Evolutionary conservation across 768 basidiomycete genomes (phyloP), one percentile per base, ranked within the genome.

Genomic region (Paxillus rubicundulus): DNA sequence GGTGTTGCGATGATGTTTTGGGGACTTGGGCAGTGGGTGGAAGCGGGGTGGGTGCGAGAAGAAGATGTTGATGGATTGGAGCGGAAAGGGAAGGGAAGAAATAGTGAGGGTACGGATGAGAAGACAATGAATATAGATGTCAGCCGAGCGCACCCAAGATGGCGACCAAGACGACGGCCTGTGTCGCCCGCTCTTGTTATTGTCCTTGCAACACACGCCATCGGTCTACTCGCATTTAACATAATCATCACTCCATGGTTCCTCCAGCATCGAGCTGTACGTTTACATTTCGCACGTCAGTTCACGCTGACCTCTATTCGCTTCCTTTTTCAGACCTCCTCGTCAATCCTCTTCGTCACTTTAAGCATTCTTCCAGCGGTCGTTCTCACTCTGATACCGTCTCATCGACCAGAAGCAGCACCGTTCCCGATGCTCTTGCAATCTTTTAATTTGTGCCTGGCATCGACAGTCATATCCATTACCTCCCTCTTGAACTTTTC

Each of bases 401-500:
- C 61, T 16, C 53, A 63, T 12, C 41, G 54, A 32, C 48, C 64
- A 18, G 70, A 67, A 37, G 53, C 54, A 13, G 76, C 75, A 47
- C 76, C 74, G 18, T 65, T 72, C 33, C 79, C 75, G 16, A 63
- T 70, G 16, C 70, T 88, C 16, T 72, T 95, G 38, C 85, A 89
- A 58, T 75, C 87, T 0, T 73, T 92, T 54, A 88, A 87, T 60
- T 81, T 95, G 24, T 90, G 94, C 67, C 70, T 89, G 42, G 82
- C 91, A 20, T 96, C 96, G 3, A 87, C 89, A 1, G 79, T 93
- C 45, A 87, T 97, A 56, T 93, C 85, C 12, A 82, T 91, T 34
- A 85, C 84, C 27, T 87, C 92, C 14, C 85, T 97, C 53, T 82
- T 97, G 66, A 97, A 98, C 69, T 96, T 96, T 70, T 92, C 91